These are phyloP conservation scores for Hypoxylon sp. DNA, from an alignment of 2,329 filamentous ascomycete species.

Conservation along the genomic window DNA sequence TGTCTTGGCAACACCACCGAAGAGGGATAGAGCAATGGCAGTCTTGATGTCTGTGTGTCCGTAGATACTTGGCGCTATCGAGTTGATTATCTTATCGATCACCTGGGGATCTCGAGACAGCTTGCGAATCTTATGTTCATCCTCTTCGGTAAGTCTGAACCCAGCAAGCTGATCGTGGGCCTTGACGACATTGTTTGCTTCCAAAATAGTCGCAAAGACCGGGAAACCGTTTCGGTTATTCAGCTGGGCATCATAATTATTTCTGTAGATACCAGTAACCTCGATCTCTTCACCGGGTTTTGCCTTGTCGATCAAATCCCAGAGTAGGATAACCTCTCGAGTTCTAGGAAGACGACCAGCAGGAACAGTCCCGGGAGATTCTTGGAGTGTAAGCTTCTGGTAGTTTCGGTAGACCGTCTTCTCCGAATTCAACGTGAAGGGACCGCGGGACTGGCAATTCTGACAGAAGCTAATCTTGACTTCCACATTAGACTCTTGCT, in stretches of 20 bases:
- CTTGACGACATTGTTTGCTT: conserved; percentile 97
- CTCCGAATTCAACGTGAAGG: conserved; percentile 95
- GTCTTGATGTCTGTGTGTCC: conserved; percentile 98
- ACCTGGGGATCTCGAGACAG: conserved; percentile 92
- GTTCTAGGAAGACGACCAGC: conserved; percentile 93
- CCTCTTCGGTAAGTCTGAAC: conserved; percentile 93
- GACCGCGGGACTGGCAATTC: conserved; percentile 93
- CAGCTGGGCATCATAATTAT: conserved; percentile 96
- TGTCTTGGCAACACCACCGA: conserved; percentile 92
- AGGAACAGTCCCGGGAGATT: conserved; percentile 96
- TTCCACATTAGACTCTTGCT: conserved; percentile 95
- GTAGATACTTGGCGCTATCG: conserved; percentile 97
- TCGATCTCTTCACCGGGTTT: conserved; percentile 99
- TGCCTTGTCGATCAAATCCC: conserved; percentile 95
- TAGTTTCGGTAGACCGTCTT: conserved; percentile 99
- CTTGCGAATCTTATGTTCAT: conserved; percentile 89
- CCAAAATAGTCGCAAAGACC: conserved; percentile 96
- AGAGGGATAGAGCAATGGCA: conserved; percentile 90
- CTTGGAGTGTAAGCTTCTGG: conserved; percentile 96
- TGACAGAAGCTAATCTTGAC: conserved; percentile 97
- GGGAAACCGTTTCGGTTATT: conserved; percentile 99
- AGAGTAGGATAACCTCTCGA: conserved; percentile 93
- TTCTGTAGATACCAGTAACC: conserved; percentile 95
- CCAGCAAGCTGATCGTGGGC: conserved; percentile 97
- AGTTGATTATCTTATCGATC: conserved; percentile 90